These are phyloP conservation scores for Podospora bellae-mahoneyi DNA, from an alignment of 495 filamentous ascomycete genomes.

Conservation along the genomic window DNA sequence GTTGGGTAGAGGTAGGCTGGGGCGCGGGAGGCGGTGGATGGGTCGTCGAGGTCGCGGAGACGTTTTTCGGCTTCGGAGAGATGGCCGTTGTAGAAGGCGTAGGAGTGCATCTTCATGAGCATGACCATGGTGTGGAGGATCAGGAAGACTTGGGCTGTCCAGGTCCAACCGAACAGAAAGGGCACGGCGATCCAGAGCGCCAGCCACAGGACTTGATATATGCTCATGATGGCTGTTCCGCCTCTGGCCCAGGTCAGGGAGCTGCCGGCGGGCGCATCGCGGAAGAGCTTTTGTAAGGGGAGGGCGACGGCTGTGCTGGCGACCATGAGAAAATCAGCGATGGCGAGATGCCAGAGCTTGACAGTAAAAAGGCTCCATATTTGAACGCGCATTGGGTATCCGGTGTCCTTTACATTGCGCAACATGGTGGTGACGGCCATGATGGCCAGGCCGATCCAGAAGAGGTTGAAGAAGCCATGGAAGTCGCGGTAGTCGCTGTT, in stretches of 20 bases:
- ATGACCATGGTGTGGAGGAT: constrained; percentile 85
- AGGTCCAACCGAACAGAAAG: constrained; percentile 83
- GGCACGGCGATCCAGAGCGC: constrained; percentile 82
- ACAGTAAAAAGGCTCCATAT: constrained; percentile 85
- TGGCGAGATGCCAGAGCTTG: constrained; percentile 79
- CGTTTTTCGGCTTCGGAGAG: constrained; percentile 80
- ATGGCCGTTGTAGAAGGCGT: constrained; percentile 96
- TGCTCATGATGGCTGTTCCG: constrained; percentile 76
- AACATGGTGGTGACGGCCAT: constrained; percentile 92
- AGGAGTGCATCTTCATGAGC: constrained; percentile 98
- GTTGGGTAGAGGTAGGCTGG: constrained; percentile 76
- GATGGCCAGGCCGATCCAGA: constrained; percentile 94
- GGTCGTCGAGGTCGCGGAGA: constrained; percentile 73
- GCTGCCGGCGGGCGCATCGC: constrained; percentile 46
- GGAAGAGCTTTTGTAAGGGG: constrained; percentile 69
- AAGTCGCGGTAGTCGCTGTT: constrained; percentile 90
- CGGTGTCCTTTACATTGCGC: constrained; percentile 91
- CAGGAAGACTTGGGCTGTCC: constrained; percentile 93
- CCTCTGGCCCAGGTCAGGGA: constrained; percentile 68
- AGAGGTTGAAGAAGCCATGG: constrained; percentile 93
- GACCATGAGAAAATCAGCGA: constrained; percentile 84
- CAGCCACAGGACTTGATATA: constrained; percentile 78
- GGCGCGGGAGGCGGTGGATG: constrained; percentile 62
- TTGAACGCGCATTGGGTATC: constrained; percentile 72
- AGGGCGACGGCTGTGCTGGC: constrained; percentile 65